Conservation (phyloP, 108 stramenopile genomes). For the Fragilaria radians region DNA sequence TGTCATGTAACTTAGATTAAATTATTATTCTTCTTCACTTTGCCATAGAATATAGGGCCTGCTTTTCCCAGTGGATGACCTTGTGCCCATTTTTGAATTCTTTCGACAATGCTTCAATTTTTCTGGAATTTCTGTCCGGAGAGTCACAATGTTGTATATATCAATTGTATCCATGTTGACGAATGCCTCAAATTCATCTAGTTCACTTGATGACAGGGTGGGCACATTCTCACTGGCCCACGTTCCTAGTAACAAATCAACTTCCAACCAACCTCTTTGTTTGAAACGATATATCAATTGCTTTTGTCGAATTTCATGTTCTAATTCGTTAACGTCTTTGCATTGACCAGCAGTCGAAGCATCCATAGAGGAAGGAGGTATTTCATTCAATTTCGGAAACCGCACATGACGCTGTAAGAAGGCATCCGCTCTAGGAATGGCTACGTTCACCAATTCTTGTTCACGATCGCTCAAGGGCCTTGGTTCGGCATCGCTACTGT, state of each 20-base stretch:
- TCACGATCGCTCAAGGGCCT: slow-evolving; percentile 32
- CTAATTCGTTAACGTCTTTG: slow-evolving; percentile 13
- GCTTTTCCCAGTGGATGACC: slow-evolving; percentile 80
- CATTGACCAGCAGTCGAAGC: neutral
- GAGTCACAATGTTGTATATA: slow-evolving; percentile 96
- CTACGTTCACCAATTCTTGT: slow-evolving; percentile 53
- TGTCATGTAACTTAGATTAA: no score
- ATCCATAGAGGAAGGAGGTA: slow-evolving; percentile 12
- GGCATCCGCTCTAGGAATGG: slow-evolving; percentile 54
- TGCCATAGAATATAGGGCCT: slow-evolving; percentile 59
- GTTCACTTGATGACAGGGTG: slow-evolving; percentile 51
- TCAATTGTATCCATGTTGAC: slow-evolving; percentile 98
- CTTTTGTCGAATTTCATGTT: slow-evolving; percentile 75
- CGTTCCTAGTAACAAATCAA: slow-evolving; percentile 95
- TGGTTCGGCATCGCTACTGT: slow-evolving; percentile 43
- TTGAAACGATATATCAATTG: slow-evolving; percentile 95
- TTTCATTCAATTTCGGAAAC: slow-evolving; percentile 38
- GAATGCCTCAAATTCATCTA: slow-evolving; percentile 93
- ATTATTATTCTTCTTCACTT: slow-evolving; percentile 68
- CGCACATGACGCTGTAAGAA: slow-evolving; percentile 59
- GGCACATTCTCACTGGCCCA: slow-evolving; percentile 94
- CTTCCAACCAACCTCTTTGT: slow-evolving; percentile 98
- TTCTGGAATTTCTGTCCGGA: slow-evolving; percentile 75
- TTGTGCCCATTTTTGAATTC: slow-evolving; percentile 80
- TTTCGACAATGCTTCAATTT: slow-evolving; percentile 64